Percentiles rank a stretch among this genome's conserved stretches.
Evolutionary conservation across 1,284 basidiomycete species (phyloP).

Genomic region (Acaromyces ingoldii): DNA sequence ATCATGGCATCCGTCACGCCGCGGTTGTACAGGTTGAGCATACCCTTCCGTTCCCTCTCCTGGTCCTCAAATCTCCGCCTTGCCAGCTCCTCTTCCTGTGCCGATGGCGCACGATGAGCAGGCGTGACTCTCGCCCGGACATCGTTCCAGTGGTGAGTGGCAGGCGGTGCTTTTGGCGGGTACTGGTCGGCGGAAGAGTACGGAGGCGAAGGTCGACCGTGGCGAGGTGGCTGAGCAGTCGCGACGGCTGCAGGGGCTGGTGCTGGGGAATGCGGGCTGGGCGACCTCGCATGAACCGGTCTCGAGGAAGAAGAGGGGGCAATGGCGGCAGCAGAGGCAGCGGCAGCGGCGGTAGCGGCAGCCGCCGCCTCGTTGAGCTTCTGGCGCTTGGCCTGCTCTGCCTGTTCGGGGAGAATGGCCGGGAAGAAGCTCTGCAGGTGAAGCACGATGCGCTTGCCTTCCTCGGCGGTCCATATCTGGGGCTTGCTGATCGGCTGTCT

Average conservation of each 20-base stretch:
- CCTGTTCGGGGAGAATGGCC: slow-evolving; percentile 33
- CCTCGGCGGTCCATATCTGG: slow-evolving; percentile 31
- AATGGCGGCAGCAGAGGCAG: too few relatives aligned
- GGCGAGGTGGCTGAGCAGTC: too few relatives aligned
- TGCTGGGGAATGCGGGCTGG: background rate
- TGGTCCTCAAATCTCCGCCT: too few relatives aligned
- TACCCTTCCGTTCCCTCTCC: slow-evolving; percentile 37
- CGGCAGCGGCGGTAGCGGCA: background rate
- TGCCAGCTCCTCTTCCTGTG: slow-evolving; percentile 1
- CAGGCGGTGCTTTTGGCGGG: too few relatives aligned
- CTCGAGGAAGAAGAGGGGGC: too few relatives aligned
- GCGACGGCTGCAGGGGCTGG: background rate
- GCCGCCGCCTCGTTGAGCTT: background rate
- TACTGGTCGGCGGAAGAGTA: too few relatives aligned
- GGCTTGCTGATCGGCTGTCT: slow-evolving; percentile 37
- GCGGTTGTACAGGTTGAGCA: slow-evolving; percentile 41
- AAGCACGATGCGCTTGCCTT: slow-evolving; percentile 37
- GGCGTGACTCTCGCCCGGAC: slow-evolving; percentile 4
- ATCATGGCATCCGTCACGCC: slow-evolving; percentile 49
- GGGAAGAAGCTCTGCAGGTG: slow-evolving; percentile 46
- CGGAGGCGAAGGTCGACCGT: too few relatives aligned
- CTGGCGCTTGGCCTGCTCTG: slow-evolving; percentile 11
- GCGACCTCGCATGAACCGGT: background rate
- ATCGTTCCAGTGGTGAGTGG: slow-evolving; percentile 1
- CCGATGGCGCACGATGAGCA: slow-evolving; percentile 1